Conservation (phyloP, 768 basidiomycete species). For the Mrakia hoshinonis region DNA sequence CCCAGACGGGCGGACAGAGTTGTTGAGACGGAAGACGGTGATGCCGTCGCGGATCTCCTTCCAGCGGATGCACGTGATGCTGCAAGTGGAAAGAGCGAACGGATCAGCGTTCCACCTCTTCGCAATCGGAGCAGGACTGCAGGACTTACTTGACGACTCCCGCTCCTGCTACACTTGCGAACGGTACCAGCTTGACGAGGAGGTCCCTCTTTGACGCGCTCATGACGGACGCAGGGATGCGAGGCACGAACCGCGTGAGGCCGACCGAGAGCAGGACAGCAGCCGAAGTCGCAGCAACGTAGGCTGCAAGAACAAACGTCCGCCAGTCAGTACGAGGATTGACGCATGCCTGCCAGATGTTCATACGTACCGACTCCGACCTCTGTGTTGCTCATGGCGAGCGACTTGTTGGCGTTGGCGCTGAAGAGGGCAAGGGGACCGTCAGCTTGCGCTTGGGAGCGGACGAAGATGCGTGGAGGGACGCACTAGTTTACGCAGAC, state of each 20-base stretch:
- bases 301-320: conserved; percentile 33
- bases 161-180: conserved; percentile 43
- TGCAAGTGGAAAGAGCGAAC: conserved; percentile 19
- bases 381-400: conserved; percentile 40
- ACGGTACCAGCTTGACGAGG: conserved; percentile 38
- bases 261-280: conserved; percentile 43
- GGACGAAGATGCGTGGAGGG: neutral
- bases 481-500: conserved; percentile 35
- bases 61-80: conserved; percentile 42
- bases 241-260: conserved; percentile 41
- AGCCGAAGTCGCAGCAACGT: conserved; percentile 42
- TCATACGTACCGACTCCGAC: conserved; percentile 39
- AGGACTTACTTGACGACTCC: conserved; percentile 43
- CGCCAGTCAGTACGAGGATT: neutral
- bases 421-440: conserved; percentile 32
- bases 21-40: conserved; percentile 35
- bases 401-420: conserved; percentile 43
- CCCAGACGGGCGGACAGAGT: conserved; percentile 1
- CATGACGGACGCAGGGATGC: conserved; percentile 33
- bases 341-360: neutral
- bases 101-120: neutral
- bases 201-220: conserved; percentile 33
- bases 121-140: neutral
- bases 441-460: neutral
- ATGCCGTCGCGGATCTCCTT: conserved; percentile 45